These are phyloP conservation scores for Ricinus communis DNA, from an alignment of 345 rosid species.

Conservation along the genomic window DNA sequence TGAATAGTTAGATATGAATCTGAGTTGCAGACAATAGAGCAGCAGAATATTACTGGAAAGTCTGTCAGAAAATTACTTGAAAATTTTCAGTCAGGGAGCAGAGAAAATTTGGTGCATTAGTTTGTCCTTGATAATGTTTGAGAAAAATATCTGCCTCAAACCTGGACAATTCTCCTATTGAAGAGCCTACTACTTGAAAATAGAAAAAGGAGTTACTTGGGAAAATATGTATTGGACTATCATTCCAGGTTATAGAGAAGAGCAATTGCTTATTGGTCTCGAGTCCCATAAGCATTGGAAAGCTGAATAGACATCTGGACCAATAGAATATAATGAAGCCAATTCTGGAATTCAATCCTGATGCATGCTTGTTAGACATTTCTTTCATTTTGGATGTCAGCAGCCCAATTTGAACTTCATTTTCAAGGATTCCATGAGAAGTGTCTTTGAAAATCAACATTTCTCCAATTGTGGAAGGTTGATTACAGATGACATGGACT, in stretches of 20 bases:
- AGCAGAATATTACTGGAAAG: too few species aligned
- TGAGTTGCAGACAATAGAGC: background rate
- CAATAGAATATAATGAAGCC: too few species aligned
- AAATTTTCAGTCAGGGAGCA: background rate
- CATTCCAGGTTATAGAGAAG: background rate
- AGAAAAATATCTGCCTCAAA: background rate
- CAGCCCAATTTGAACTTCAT: background rate
- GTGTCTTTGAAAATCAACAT: background rate
- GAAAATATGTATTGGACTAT: background rate
- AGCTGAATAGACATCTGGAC: background rate
- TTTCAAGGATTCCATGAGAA: slow-evolving; percentile 1
- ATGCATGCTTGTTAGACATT: background rate
- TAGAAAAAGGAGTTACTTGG: background rate
- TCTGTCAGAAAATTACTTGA: too few species aligned
- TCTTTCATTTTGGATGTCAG: background rate
- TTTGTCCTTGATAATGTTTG: too few species aligned
- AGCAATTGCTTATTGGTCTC: background rate
- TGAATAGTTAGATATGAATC: too few species aligned
- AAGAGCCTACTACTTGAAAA: background rate
- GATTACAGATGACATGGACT: background rate
- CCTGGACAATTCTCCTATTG: background rate
- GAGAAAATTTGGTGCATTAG: too few species aligned
- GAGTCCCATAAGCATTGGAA: background rate
- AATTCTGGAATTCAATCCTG: background rate
- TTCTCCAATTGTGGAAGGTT: background rate